These are phyloP conservation scores for Coemansia sp. DNA, from an alignment of 192 early-diverging fungal species.

Conservation along the genomic window DNA sequence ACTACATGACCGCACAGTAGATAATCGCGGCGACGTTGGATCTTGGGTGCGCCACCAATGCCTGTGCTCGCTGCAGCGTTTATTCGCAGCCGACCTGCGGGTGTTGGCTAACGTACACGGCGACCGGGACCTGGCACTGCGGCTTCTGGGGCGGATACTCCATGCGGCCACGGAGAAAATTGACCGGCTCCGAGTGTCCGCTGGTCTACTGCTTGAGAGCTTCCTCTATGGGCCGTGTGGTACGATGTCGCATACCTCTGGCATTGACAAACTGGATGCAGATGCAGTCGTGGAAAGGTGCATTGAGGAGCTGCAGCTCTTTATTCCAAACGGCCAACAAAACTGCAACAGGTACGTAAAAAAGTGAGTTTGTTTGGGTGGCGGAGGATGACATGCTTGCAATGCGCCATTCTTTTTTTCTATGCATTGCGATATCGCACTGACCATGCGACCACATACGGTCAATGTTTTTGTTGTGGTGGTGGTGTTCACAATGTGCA, in stretches of 20 bases:
- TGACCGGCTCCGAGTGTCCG: constrained; percentile 76
- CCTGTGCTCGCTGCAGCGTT: constrained; percentile 62
- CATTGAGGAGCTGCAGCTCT: constrained; percentile 16
- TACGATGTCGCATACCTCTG: background rate
- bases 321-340: constrained; percentile 10
- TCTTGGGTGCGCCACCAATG: constrained; percentile 84
- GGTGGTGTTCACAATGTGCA: background rate
- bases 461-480: background rate
- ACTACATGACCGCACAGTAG: constrained; percentile 82
- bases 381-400: background rate
- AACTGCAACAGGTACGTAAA: background rate
- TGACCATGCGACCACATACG: constrained; percentile 1
- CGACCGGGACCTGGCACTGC: constrained; percentile 41
- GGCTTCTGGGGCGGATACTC: constrained; percentile 54
- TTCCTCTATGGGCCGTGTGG: constrained; percentile 27
- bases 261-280: background rate
- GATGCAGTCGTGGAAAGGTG: constrained; percentile 12
- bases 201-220: constrained; percentile 64
- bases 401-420: constrained; percentile 2
- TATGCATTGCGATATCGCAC: constrained; percentile 3
- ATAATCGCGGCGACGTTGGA: constrained; percentile 94
- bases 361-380: constrained; percentile 4
- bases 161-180: constrained; percentile 91
- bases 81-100: constrained; percentile 38
- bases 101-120: background rate